These are phyloP conservation scores for Arabis alpina DNA, from an alignment of 345 rosid species.

Conservation along the genomic window DNA sequence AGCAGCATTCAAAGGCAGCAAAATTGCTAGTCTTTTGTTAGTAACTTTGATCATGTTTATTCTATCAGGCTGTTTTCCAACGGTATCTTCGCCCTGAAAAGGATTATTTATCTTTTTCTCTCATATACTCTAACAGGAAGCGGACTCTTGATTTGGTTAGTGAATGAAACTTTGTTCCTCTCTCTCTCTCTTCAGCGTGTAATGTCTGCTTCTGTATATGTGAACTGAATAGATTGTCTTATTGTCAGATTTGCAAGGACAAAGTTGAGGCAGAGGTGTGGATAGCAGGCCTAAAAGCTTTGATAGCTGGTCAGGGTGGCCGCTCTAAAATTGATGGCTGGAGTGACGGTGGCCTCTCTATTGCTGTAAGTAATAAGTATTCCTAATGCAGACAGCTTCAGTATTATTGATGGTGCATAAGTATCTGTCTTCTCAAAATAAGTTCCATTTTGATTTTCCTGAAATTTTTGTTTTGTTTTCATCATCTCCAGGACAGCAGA, in stretches of 20 bases:
- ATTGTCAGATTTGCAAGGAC: conserved; percentile 83
- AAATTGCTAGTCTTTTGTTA: neutral
- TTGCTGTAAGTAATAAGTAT: conserved; percentile 61
- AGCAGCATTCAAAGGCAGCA: conserved; percentile 8
- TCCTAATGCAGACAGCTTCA: neutral
- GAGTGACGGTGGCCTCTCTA: conserved; percentile 84
- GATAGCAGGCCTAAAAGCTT: conserved; percentile 81
- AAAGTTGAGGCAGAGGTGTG: conserved; percentile 95
- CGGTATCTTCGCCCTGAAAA: conserved; percentile 81
- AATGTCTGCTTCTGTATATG: conserved; percentile 21
- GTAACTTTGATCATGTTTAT: conserved; percentile 26
- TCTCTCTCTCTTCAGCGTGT: conserved; percentile 21
- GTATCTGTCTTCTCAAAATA: neutral
- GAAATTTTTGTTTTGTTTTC: conserved; percentile 15
- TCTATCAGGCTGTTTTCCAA: conserved; percentile 80
- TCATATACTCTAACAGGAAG: conserved; percentile 79
- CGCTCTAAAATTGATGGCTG: conserved; percentile 96
- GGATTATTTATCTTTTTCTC: conserved; percentile 91
- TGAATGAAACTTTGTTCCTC: conserved; percentile 35
- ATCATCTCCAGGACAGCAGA: conserved; percentile 73
- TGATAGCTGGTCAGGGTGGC: conserved; percentile 83
- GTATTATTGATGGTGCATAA: conserved; percentile 4
- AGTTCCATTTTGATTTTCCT: conserved; percentile 21
- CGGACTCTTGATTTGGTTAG: conserved; percentile 95
- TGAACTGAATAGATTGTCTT: conserved; percentile 29